Percentiles rank a stretch among this genome's conserved stretches.
Evolutionary conservation across 2,329 filamentous ascomycete species (phyloP).

Genomic region (Ceratocystis alfenasii): DNA sequence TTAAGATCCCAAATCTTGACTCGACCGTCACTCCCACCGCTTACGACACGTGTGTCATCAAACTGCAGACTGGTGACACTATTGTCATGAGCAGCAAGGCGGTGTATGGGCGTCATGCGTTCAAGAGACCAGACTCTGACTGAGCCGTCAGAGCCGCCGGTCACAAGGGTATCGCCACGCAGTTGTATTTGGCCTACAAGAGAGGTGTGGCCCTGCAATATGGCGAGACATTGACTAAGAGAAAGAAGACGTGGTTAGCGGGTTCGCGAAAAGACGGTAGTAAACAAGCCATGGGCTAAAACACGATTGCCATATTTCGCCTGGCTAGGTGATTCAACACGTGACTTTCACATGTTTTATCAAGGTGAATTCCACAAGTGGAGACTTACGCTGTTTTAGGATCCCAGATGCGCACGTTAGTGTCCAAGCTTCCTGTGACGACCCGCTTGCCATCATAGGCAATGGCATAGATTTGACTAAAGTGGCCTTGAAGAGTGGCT

Average conservation of each 20-base stretch:
- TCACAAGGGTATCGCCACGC: constrained; percentile 86
- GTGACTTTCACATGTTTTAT: constrained; percentile 6
- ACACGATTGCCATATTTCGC: neutral
- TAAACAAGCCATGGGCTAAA: neutral
- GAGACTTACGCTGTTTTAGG: constrained; percentile 63
- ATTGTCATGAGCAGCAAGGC: constrained; percentile 92
- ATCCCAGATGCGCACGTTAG: constrained; percentile 95
- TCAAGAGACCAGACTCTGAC: constrained; percentile 93
- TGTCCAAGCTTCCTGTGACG: constrained; percentile 90
- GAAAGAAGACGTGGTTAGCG: constrained; percentile 28
- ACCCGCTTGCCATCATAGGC: constrained; percentile 91
- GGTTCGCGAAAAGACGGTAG: neutral
- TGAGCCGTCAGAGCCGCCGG: constrained; percentile 88
- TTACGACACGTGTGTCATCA: constrained; percentile 88
- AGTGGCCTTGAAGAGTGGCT: constrained; percentile 82
- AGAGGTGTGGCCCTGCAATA: constrained; percentile 92
- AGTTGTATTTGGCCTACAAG: constrained; percentile 94
- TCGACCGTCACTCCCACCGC: constrained; percentile 89
- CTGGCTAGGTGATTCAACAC: neutral
- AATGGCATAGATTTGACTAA: constrained; percentile 97
- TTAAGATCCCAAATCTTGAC: constrained; percentile 98
- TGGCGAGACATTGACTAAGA: constrained; percentile 62
- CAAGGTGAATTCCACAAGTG: neutral
- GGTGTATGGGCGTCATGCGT: constrained; percentile 82
- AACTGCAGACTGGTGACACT: constrained; percentile 97